phyloP scores from a whole-genome alignment of 1,139 yeast genomes.

The Geotrichum candidum region DNA sequence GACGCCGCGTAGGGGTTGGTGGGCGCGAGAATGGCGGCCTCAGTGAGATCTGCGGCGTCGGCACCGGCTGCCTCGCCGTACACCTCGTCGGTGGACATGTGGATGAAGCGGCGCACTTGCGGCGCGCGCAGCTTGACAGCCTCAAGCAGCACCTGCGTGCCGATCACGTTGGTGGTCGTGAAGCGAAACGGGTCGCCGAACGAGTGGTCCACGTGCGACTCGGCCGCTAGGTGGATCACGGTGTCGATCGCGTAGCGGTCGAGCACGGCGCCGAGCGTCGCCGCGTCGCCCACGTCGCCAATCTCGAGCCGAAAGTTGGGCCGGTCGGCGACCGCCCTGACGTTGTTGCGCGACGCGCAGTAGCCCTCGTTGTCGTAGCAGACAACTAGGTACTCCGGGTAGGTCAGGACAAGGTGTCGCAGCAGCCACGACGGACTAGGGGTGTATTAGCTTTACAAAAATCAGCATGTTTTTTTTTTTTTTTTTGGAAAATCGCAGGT shows the following conservation, averaged over 20 bases:
- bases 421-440: constrained; percentile 45
- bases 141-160: constrained; percentile 50
- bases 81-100: constrained; percentile 59
- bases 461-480: neutral
- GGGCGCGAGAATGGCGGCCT: constrained; percentile 41
- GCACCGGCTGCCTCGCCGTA: constrained; percentile 42
- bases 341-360: constrained; percentile 28
- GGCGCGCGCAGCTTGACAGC: constrained; percentile 29
- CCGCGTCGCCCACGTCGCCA: constrained; percentile 39
- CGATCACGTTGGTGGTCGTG: constrained; percentile 45
- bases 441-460: neutral
- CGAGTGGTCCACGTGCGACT: constrained; percentile 52
- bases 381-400: constrained; percentile 41
- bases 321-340: constrained; percentile 27
- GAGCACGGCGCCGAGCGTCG: constrained; percentile 26
- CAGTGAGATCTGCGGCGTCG: constrained; percentile 33
- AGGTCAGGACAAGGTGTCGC: constrained; percentile 37
- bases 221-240: constrained; percentile 53
- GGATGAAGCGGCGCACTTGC: constrained; percentile 34
- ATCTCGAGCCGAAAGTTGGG: constrained; percentile 32
- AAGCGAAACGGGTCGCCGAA: constrained; percentile 45
- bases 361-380: constrained; percentile 48
- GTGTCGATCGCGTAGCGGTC: constrained; percentile 33
- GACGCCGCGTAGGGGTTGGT: constrained; percentile 59
- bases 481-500: neutral